Base-by-base conservation (phyloP, 768 basidiomycete genomes). In the Leccinum rimulosum region DNA sequence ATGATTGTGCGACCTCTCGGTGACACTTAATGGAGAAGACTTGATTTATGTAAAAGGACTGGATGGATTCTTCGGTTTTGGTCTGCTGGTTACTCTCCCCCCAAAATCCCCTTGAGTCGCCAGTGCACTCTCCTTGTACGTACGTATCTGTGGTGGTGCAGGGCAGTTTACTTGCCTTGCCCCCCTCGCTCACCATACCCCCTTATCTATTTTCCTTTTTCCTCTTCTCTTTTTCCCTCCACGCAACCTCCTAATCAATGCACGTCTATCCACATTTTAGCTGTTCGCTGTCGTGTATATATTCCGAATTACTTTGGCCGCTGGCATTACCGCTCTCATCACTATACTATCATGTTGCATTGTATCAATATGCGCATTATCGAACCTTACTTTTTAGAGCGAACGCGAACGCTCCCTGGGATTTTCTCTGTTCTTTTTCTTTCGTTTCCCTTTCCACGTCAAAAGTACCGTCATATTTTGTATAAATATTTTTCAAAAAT, bases 81-180 rank as follows among this genome's bases (percentile, higher is more conserved):
- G 64, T 61, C 64, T 59, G 61, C 58, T 57, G 43, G 47, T 51
- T 62, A 48, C 25, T 45, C 50, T 36, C 55, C 31, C 33, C 40
- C 30, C 47, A 50, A 47, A 59, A 52, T 49, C 51, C 52, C 59
- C 47, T 54, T 49, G 63, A 63, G 65, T 64, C 53, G 62, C 57
- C 54, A 56, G 65, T 55, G 61, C 50, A 50, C 56, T 59, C 56
- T 59, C 43, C 35, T 45, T 54, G 25, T 49, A 49, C 58, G 68
- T 70, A 70, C 68, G 68, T 70, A 65, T 67, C 54, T 50, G 52
- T 54, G 64, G 62, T 68, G 49, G 60, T 64, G 64, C 69, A 53
- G 54, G 57, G 59, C 53, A 36, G 61, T 60, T 27, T 55, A 52
- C 58, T 56, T 52, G 40, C 27, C 36, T 19, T 14, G 40, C 15